Evolutionary conservation across 140 eudicot species (phyloP), one percentile per base, ranked within the genome.

Genomic region (Anethum foeniculum): DNA sequence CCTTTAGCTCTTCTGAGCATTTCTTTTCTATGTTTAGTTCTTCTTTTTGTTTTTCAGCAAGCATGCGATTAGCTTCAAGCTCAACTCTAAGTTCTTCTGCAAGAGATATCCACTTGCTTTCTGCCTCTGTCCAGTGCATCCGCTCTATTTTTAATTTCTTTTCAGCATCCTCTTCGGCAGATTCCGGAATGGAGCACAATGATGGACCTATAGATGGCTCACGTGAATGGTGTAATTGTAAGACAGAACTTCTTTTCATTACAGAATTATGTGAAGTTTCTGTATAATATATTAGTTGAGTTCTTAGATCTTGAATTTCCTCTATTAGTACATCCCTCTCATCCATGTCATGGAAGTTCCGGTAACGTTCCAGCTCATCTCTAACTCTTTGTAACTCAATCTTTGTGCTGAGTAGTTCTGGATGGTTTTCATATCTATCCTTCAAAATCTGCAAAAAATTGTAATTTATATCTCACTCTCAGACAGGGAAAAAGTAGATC

Each of bases 1-100:
- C 98, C 83, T 91, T 91, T 12, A 93, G 86, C 86, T 96, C 99
- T 80, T 91, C 97, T 48, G 96, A 89, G 80, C 99, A 93, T 81
- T 87, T 91, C 77, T 85, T 93, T 82, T 93, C 98, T 23, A 80
- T 85, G 1, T 93, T 86, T 5, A 91, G 81, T 76, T 96, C 98
- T 6, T 88, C 88, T 74, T 86, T 90, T 80, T 87, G 93, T 72
- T 88, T 93, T 80, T 89, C 90, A n/a, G 83, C 77, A 41, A 85
- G 84, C n/a, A 72, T 44, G 3, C 88, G 91, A 65, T 78, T 85
- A 62, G 92, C 79, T 83, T 95, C 91, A 41, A 95, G 93, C 76
- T 95, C 92, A 49, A 38, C 48, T 76, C 86, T 90, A 82, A 95
- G 81, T 78, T 92, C 96, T 81, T 94, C 97, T 54, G 88, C 87